These are phyloP conservation scores for Spergularia azorica DNA, from an alignment of 179 eudicot genomes.

Conservation along the genomic window DNA sequence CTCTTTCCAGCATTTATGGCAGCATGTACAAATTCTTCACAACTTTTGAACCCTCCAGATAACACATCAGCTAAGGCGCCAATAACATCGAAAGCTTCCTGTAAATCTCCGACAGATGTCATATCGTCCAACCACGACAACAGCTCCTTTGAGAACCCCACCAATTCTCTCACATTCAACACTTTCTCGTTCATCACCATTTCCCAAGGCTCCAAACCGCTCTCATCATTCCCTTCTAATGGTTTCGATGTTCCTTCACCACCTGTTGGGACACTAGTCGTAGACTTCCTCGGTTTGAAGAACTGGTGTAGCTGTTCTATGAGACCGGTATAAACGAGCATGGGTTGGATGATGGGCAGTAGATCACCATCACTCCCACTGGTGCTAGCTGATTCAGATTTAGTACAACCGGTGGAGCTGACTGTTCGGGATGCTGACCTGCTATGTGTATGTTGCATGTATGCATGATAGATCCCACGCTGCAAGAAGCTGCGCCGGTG, in stretches of 20 bases:
- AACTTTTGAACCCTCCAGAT: conserved; percentile 56
- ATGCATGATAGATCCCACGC: conserved; percentile 88
- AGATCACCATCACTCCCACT: conserved; percentile 42
- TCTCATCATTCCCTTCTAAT: conserved; percentile 51
- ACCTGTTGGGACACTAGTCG: neutral
- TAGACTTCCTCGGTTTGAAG: conserved; percentile 64
- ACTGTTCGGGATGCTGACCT: conserved; percentile 49
- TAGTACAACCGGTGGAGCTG: conserved; percentile 28
- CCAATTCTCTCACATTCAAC: conserved; percentile 81
- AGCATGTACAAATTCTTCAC: conserved; percentile 83
- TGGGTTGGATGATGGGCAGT: conserved; percentile 71
- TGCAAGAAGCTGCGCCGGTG: conserved; percentile 84
- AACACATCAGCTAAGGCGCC: conserved; percentile 82
- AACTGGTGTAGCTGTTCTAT: conserved; percentile 88
- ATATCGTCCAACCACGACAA: conserved; percentile 82
- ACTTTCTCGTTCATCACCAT: conserved; percentile 77
- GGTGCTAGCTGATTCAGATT: conserved; percentile 32
- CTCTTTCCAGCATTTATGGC: conserved; percentile 72
- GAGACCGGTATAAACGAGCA: conserved; percentile 92
- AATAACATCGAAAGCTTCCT: conserved; percentile 84
- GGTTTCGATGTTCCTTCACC: conserved; percentile 41
- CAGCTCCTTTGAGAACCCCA: conserved; percentile 76
- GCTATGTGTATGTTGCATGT: conserved; percentile 79
- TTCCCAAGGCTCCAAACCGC: conserved; percentile 80
- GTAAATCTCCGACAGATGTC: conserved; percentile 65